Evolutionary conservation across 176 grass and related monocot genomes (phyloP).

Genomic region (Calamus simplicifolius): DNA sequence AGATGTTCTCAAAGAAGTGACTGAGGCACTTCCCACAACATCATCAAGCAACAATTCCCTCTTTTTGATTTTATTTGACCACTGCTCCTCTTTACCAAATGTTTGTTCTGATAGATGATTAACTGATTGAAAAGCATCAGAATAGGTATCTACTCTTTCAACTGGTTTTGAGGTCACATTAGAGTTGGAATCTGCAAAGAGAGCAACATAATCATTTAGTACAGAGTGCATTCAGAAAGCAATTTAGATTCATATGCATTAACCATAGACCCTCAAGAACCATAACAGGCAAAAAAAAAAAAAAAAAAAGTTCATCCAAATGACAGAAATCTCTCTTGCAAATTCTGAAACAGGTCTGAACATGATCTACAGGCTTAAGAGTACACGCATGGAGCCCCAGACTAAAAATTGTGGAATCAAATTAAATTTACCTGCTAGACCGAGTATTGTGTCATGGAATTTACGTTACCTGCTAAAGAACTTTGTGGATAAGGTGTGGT

Average conservation of each 20-base stretch:
- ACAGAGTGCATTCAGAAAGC: too few relatives aligned
- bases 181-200: slow-evolving; percentile 32
- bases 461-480: neutral
- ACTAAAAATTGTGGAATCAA: too few relatives aligned
- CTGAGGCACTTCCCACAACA: slow-evolving; percentile 67
- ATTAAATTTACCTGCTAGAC: neutral
- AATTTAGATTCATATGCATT: too few relatives aligned
- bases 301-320: too few relatives aligned
- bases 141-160: slow-evolving; percentile 17
- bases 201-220: too few relatives aligned
- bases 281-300: too few relatives aligned
- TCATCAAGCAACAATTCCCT: slow-evolving; percentile 74
- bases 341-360: too few relatives aligned
- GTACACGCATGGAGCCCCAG: too few relatives aligned
- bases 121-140: slow-evolving; percentile 30
- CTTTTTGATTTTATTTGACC: slow-evolving; percentile 84
- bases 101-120: slow-evolving; percentile 39
- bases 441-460: too few relatives aligned
- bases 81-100: slow-evolving; percentile 64
- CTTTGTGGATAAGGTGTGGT: neutral
- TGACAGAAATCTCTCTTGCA: too few relatives aligned
- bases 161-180: slow-evolving; percentile 13
- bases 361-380: too few relatives aligned
- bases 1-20: slow-evolving; percentile 32
- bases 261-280: too few relatives aligned